Conservation (phyloP, 176 grass and related monocot genomes). For the Areca catechu region DNA sequence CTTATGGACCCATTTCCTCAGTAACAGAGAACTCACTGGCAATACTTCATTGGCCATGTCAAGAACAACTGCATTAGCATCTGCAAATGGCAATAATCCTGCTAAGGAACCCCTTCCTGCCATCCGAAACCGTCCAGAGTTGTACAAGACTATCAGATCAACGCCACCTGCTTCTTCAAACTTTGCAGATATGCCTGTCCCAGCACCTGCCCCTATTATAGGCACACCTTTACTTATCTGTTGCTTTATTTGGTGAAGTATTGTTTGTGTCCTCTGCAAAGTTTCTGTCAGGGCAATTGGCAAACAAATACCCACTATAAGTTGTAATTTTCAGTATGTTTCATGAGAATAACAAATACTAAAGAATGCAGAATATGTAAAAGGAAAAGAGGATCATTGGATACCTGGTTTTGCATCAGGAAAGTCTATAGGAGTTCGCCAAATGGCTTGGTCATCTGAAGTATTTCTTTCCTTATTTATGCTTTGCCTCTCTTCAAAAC, state of each 20-base stretch:
- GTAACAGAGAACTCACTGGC: conserved; percentile 45
- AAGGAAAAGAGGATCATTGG: neutral
- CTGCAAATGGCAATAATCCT: conserved; percentile 77
- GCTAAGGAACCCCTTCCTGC: conserved; percentile 87
- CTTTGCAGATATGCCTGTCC: conserved; percentile 91
- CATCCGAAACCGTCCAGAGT: conserved; percentile 89
- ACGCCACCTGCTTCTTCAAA: conserved; percentile 96
- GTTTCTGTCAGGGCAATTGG: conserved; percentile 46
- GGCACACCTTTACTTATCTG: conserved; percentile 70
- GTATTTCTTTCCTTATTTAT: conserved; percentile 16
- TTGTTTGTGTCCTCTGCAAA: conserved; percentile 50
- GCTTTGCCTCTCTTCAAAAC: conserved; percentile 15
- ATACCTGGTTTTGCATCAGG: conserved; percentile 78
- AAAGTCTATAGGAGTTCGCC: conserved; percentile 41
- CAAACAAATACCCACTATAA: neutral
- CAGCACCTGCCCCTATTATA: conserved; percentile 81
- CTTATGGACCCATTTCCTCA: no score
- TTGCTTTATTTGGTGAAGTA: conserved; percentile 53
- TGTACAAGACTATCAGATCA: conserved; percentile 90
- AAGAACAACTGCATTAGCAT: conserved; percentile 88
- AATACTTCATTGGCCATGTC: conserved; percentile 95
- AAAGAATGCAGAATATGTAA: no score
- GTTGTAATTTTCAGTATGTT: no score
- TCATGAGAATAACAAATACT: no score
- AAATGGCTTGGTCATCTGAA: conserved; percentile 38